These are phyloP conservation scores for Pythium vanterpoolii DNA, from an alignment of 352 stramenopile genomes.

Conservation along the genomic window DNA sequence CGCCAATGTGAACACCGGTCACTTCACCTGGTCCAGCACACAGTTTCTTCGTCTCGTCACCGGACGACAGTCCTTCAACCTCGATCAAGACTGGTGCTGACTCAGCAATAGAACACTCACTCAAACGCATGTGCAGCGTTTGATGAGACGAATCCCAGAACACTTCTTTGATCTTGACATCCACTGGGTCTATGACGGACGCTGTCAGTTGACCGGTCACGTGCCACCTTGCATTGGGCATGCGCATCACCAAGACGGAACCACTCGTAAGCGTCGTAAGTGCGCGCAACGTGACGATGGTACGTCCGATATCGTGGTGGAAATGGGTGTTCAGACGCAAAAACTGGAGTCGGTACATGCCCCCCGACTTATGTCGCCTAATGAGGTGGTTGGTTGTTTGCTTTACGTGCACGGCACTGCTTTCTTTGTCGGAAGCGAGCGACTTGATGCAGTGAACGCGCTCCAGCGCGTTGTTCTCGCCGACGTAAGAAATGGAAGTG, in stretches of 20 bases:
- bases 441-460: slow-evolving; percentile 48
- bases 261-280: slow-evolving; percentile 29
- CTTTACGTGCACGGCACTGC: slow-evolving; percentile 29
- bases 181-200: slow-evolving; percentile 24
- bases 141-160: slow-evolving; percentile 49
- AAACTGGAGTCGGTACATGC: slow-evolving; percentile 52
- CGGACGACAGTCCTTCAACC: slow-evolving; percentile 28
- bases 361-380: slow-evolving; percentile 30
- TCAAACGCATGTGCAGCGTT: slow-evolving; percentile 37
- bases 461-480: slow-evolving; percentile 31
- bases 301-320: slow-evolving; percentile 40
- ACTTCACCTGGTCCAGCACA: slow-evolving; percentile 48
- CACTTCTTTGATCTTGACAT: slow-evolving; percentile 31
- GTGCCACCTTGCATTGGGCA: slow-evolving; percentile 46
- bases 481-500: slow-evolving; percentile 33
- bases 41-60: slow-evolving; percentile 10
- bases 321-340: slow-evolving; percentile 54
- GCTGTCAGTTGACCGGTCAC: slow-evolving; percentile 26
- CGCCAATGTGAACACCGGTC: slow-evolving; percentile 25
- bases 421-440: slow-evolving; percentile 31
- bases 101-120: slow-evolving; percentile 29
- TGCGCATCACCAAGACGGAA: slow-evolving; percentile 35
- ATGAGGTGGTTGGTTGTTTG: slow-evolving; percentile 28
- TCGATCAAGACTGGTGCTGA: slow-evolving; percentile 29
- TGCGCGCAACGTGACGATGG: slow-evolving; percentile 35